phyloP scores from a whole-genome alignment of 2,329 filamentous ascomycete genomes.

The Aspergillus phoenicis region DNA sequence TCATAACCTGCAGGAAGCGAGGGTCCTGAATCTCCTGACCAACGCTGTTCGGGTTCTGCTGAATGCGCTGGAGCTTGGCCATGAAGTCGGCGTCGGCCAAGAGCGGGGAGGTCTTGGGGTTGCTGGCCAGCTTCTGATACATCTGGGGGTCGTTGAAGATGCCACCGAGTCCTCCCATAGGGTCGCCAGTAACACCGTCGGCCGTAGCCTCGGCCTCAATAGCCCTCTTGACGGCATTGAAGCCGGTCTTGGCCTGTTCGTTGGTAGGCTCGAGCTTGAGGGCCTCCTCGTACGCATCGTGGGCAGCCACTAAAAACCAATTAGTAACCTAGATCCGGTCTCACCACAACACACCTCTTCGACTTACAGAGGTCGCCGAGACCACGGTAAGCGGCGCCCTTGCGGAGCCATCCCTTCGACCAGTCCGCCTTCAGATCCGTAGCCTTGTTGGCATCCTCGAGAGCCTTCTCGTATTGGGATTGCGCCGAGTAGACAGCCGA shows the following conservation, averaged over 20 bases:
- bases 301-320: slow-evolving; percentile 63
- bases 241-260: slow-evolving; percentile 85
- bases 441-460: slow-evolving; percentile 90
- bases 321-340: slow-evolving; percentile 12
- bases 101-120: slow-evolving; percentile 86
- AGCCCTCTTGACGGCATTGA: slow-evolving; percentile 81
- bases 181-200: slow-evolving; percentile 65
- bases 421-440: slow-evolving; percentile 96
- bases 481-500: slow-evolving; percentile 87
- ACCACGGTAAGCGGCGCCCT: slow-evolving; percentile 88
- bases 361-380: slow-evolving; percentile 73
- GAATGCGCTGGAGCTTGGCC: slow-evolving; percentile 79
- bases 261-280: slow-evolving; percentile 90
- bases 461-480: slow-evolving; percentile 79
- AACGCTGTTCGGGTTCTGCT: slow-evolving; percentile 76
- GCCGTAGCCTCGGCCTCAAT: slow-evolving; percentile 74
- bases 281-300: slow-evolving; percentile 92
- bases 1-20: slow-evolving; percentile 89
- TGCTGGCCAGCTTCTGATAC: slow-evolving; percentile 84
- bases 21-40: slow-evolving; percentile 85
- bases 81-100: slow-evolving; percentile 87
- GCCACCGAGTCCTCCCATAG: slow-evolving; percentile 74
- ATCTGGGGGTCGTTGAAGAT: slow-evolving; percentile 95
- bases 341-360: neutral
- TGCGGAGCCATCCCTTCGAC: slow-evolving; percentile 94